phyloP scores from a whole-genome alignment of 2,329 filamentous ascomycete genomes.

The Hypoxylon sp. region DNA sequence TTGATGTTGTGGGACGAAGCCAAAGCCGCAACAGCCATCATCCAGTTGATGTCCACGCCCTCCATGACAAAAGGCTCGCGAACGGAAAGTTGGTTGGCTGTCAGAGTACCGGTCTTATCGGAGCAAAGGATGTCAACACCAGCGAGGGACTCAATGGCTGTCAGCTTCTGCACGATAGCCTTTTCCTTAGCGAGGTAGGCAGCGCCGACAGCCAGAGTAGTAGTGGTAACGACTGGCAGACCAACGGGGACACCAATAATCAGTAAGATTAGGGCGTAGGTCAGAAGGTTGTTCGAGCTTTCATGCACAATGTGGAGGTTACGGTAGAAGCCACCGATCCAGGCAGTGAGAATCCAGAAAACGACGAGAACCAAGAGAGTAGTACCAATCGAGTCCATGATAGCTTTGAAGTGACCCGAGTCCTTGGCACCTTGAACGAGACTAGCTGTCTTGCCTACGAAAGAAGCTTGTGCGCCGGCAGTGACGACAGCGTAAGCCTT shows the following conservation, averaged over 20 bases:
- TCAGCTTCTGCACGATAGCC: conserved; percentile 81
- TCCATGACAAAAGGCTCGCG: conserved; percentile 80
- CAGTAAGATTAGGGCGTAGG: conserved; percentile 75
- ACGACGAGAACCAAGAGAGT: conserved; percentile 79
- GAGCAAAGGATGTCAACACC: conserved; percentile 82
- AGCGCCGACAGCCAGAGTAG: conserved; percentile 79
- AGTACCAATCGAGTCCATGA: conserved; percentile 83
- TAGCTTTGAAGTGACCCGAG: conserved; percentile 81
- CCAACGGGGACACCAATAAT: conserved; percentile 82
- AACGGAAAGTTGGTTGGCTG: conserved; percentile 78
- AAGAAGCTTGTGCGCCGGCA: conserved; percentile 76
- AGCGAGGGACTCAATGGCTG: conserved; percentile 79
- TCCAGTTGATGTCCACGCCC: conserved; percentile 82
- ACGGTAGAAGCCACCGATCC: conserved; percentile 82
- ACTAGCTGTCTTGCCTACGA: conserved; percentile 79
- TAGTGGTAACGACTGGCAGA: conserved; percentile 81
- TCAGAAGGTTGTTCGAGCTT: conserved; percentile 72
- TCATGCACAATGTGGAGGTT: conserved; percentile 73
- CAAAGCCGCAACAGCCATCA: conserved; percentile 81
- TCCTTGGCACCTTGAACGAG: conserved; percentile 79
- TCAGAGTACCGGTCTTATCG: conserved; percentile 82
- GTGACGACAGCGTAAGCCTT: conserved; percentile 77
- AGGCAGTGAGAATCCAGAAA: conserved; percentile 78
- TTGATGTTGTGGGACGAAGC: conserved; percentile 83
- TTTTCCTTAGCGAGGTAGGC: conserved; percentile 81